These are phyloP conservation scores for Fusarium mundagurra DNA, from an alignment of 2,329 filamentous ascomycete species.

Conservation along the genomic window DNA sequence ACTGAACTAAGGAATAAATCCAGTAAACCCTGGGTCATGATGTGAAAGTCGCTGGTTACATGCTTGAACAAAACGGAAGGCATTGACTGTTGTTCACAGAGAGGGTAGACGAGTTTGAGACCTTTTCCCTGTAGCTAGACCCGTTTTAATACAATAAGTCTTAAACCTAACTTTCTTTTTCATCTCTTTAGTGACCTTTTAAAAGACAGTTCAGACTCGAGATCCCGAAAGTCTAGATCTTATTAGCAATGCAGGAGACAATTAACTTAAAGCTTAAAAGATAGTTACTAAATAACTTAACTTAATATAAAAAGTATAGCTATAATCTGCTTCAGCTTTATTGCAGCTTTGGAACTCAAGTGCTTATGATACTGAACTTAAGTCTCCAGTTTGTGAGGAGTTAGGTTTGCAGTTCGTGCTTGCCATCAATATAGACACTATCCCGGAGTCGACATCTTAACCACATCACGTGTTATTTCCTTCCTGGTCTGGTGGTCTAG, in stretches of 20 bases:
- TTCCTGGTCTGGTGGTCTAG: constrained; percentile 65
- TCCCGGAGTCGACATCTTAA: rapidly evolving
- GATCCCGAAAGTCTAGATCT: rapidly evolving
- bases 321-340: rapidly evolving
- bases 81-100: rapidly evolving
- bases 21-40: rapidly evolving
- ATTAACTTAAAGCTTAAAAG: not conserved
- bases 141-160: not conserved
- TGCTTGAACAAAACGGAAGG: rapidly evolving
- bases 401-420: rapidly evolving
- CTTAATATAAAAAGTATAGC: rapidly evolving
- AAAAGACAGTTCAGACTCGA: rapidly evolving
- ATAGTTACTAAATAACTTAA: not conserved
- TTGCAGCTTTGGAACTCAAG: rapidly evolving
- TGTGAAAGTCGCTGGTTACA: rapidly evolving
- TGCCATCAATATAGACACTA: rapidly evolving
- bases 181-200: rapidly evolving
- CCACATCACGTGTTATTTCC: not conserved
- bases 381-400: rapidly evolving
- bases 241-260: rapidly evolving
- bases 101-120: not conserved
- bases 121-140: not conserved
- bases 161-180: not conserved
- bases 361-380: too few relatives aligned
- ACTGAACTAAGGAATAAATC: rapidly evolving